Conservation (phyloP, 1,284 basidiomycete genomes). For the Tilletia walkeri region DNA sequence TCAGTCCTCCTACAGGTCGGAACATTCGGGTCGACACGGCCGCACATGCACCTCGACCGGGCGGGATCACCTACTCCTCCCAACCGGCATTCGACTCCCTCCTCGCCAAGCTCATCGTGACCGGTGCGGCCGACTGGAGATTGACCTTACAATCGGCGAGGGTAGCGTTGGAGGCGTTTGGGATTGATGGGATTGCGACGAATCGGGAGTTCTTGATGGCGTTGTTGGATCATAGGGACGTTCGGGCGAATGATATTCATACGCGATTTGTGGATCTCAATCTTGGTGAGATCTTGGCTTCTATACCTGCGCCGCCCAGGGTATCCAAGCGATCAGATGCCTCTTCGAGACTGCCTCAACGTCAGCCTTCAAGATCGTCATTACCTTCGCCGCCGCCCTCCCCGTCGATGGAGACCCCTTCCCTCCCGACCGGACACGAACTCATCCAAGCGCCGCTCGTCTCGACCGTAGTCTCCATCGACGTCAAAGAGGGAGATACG, state of each 20-base stretch:
- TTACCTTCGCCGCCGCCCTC: too few relatives aligned
- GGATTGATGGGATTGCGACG: constrained; percentile 28
- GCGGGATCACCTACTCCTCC: constrained; percentile 21
- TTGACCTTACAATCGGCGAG: constrained; percentile 21
- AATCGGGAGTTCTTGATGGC: constrained; percentile 29
- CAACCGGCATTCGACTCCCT: constrained; percentile 38
- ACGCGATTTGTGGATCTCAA: constrained; percentile 20
- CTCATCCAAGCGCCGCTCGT: constrained; percentile 26
- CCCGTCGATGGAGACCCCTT: too few relatives aligned
- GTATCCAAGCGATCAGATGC: too few relatives aligned
- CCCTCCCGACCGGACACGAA: constrained; percentile 17
- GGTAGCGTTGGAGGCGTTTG: constrained; percentile 23
- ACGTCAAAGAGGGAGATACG: constrained; percentile 23
- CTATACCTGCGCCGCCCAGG: neutral
- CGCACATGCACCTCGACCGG: constrained; percentile 30
- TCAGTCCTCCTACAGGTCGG: constrained; percentile 28
- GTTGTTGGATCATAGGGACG: constrained; percentile 22
- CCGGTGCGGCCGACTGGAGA: constrained; percentile 23
- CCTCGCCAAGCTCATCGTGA: constrained; percentile 40
- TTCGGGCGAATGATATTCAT: constrained; percentile 17
- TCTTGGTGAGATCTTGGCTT: neutral
- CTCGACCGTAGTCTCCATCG: constrained; percentile 26
- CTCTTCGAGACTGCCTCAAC: neutral
- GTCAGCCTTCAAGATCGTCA: too few relatives aligned
- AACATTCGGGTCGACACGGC: constrained; percentile 38